Base-by-base conservation (phyloP, 805 yeast genomes). In the Candida sithepensis region DNA sequence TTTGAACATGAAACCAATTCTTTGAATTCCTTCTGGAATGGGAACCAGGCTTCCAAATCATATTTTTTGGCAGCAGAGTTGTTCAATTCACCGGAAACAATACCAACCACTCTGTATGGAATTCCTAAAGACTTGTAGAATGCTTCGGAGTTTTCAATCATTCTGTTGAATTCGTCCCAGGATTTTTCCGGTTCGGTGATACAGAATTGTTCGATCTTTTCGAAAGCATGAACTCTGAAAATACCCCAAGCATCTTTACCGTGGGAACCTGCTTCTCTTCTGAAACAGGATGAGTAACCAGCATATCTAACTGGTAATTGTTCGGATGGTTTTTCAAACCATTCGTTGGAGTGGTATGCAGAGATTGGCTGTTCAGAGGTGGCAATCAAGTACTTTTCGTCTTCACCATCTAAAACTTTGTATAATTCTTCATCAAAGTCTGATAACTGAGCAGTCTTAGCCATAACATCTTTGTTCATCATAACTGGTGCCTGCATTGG, bases 221-320 rank as follows among this genome's bases (percentile, higher is more conserved):
- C 99, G 65, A 94, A 94, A 53, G 96, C 96, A 67, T 94, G 99
- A 50, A 94, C 98, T 74, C 99, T 86, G 84, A 94, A 94, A 57
- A 94, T 90, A 73, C 99, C 99, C 99, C 99, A 94, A 43, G 99
- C 99, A 65, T 94, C 99, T 70, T 92, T 92, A 70, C 99, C 99
- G 64, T 92, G 98, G 56, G 97, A 85, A 58, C 99, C 99, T 49
- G 99, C 99, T 76, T 94, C 99, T 75, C 99, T 88, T 73, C 99
- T 85, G 84, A 94, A 94, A 82, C 99, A 94, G 41, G 97, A 87
- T 33, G 97, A 90, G 77, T 86, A 94, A 63, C 99, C 99, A 42
- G 97, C 99, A 65, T 94, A 94, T 72, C 95, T 87, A 55, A 89
- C 80, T 52, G 99, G 99, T 59, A 94, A 79, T 75, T 94, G 99